Percentiles rank a stretch among this genome's conserved stretches.
Evolutionary conservation across 2,329 filamentous ascomycete genomes (phyloP).

Genomic region (Gaeumannomyces tritici): DNA sequence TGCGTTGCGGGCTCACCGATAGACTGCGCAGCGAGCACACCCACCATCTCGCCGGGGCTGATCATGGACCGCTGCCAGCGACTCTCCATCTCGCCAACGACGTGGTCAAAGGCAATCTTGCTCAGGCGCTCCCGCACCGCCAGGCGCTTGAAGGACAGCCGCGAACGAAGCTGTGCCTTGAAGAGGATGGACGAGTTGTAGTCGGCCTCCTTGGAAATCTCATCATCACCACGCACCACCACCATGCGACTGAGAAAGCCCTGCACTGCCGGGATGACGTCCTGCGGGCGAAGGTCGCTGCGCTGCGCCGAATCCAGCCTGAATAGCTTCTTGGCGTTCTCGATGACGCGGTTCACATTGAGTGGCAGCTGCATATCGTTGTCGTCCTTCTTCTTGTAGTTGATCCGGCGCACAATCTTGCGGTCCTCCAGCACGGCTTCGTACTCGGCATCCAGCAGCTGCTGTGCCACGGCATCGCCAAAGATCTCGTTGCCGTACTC

Average conservation of each 20-base stretch:
- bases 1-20: slow-evolving; percentile 98
- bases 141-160: slow-evolving; percentile 85
- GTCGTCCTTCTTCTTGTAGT: slow-evolving; percentile 60
- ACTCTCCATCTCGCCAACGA: slow-evolving; percentile 82
- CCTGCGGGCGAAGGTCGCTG: slow-evolving; percentile 80
- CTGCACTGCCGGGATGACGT: slow-evolving; percentile 74
- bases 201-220: slow-evolving; percentile 78
- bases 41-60: slow-evolving; percentile 95
- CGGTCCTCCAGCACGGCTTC: slow-evolving; percentile 70
- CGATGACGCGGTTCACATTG: slow-evolving; percentile 83
- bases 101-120: slow-evolving; percentile 85
- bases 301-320: slow-evolving; percentile 76
- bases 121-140: slow-evolving; percentile 79
- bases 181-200: slow-evolving; percentile 81
- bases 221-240: slow-evolving; percentile 78
- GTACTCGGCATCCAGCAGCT: slow-evolving; percentile 80
- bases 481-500: slow-evolving; percentile 81
- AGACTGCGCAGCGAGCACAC: slow-evolving; percentile 92
- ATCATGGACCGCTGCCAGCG: slow-evolving; percentile 80
- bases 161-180: slow-evolving; percentile 83
- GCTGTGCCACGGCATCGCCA: slow-evolving; percentile 80
- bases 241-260: slow-evolving; percentile 67
- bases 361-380: slow-evolving; percentile 86
- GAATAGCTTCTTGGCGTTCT: slow-evolving; percentile 84
- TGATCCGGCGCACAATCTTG: slow-evolving; percentile 60